Evolutionary conservation across 2,329 filamentous ascomycete genomes (phyloP), one percentile per base, ranked within the genome.

Genomic region (Ophioceras dolichostomum): DNA sequence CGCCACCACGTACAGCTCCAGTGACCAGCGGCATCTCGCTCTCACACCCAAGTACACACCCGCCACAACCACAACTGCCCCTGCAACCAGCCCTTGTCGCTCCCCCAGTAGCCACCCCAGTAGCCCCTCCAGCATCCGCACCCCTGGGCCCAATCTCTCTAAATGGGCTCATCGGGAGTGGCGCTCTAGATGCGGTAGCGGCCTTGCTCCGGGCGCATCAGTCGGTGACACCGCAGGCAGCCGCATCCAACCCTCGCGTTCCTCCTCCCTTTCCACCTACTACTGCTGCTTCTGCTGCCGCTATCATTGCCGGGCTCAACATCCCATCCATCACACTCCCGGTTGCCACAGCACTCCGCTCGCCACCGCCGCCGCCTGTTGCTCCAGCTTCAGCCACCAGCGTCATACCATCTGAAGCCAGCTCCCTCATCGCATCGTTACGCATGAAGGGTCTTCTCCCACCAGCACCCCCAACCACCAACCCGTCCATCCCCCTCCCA

Each of bases 381-480:
- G 48, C 63, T 31, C 46, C 63, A 31, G 44, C 62, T 43, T 46
- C 65, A 49, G n/a, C 20, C 33, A 27, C 21, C 32, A 49, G 50
- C 41, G n/a, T n/a, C n/a, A n/a, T n/a, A n/a, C n/a, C n/a, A n/a
- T n/a, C n/a, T n/a, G n/a, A 67, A 34, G 71, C 79, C 14, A 63
- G 72, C 53, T 69, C 76, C 18, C 57, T 88, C 18, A 61, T 88
- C 44, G 76, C 78, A 14, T 75, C 76, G 51, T 62, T 88, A 40
- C 70, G 79, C 41, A 72, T 75, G 42, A 77, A 79, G 7, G 83
- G 83, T 16, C 65, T 87, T 40, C 60, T 88, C 21, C 58, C 68
- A 21, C 54, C 53, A 36, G 21, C 59, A 61, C 44, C 54, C 46
- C n/a, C n/a, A n/a, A n/a, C n/a, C n/a, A n/a, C n/a, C n/a, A n/a